Conservation (phyloP, 1,139 yeast species). For the Trichomonascaceae sp. region DNA sequence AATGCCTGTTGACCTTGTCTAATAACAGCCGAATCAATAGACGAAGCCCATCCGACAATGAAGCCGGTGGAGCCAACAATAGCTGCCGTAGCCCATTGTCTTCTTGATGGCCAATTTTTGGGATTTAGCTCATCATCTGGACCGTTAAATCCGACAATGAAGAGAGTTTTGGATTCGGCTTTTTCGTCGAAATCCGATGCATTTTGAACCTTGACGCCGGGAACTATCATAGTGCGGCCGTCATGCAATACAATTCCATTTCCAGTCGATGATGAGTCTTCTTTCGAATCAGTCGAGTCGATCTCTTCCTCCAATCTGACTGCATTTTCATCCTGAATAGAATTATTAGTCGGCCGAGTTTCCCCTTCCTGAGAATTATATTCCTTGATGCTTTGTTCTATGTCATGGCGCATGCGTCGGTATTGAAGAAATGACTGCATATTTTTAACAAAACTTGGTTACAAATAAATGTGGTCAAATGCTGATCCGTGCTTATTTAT, state of each 20-base stretch:
- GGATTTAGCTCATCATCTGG: slow-evolving; percentile 1
- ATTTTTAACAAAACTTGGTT: background rate
- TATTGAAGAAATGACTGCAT: background rate
- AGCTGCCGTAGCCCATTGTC: background rate
- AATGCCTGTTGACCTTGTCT: background rate
- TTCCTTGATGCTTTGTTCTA: background rate
- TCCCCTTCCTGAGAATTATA: background rate
- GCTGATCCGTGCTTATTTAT: background rate
- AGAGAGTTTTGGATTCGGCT: background rate
- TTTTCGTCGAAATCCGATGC: background rate
- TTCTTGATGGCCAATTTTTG: background rate
- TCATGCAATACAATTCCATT: background rate
- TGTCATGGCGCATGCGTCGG: background rate
- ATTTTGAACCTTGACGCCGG: background rate
- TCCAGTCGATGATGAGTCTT: background rate
- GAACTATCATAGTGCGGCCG: background rate
- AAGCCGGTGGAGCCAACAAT: background rate
- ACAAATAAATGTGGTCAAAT: background rate
- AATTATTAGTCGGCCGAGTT: background rate
- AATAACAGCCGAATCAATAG: slow-evolving; percentile 3
- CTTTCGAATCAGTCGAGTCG: background rate
- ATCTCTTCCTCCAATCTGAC: background rate
- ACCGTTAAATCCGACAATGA: slow-evolving; percentile 2
- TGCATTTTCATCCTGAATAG: background rate
- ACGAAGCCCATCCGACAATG: background rate